phyloP scores from a whole-genome alignment of 2,329 filamentous ascomycete genomes.

The Phialophora verrucosa region DNA sequence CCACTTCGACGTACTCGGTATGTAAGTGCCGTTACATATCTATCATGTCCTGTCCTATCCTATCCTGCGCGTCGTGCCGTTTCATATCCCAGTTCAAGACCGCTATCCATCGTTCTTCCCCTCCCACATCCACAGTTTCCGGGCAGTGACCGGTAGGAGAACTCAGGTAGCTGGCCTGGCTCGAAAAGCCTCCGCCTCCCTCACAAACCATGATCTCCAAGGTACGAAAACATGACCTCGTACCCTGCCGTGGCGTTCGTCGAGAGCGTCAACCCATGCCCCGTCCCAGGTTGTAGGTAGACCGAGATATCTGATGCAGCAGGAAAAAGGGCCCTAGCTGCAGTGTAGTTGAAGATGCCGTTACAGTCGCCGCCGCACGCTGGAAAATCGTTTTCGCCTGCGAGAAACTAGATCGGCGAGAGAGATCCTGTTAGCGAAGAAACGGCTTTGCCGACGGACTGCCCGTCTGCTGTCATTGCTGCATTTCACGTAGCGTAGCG shows the following conservation, averaged over 20 bases:
- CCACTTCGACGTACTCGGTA: no score
- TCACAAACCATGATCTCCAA: neutral
- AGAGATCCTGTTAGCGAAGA: no score
- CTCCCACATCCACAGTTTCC: no score
- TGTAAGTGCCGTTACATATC: no score
- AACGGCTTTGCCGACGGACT: no score
- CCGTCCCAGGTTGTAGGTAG: neutral
- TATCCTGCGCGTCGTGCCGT: no score
- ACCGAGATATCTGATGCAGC: neutral
- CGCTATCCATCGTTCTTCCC: no score
- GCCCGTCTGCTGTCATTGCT: neutral
- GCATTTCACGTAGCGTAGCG: neutral
- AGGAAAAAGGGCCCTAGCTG: neutral
- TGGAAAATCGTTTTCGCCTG: neutral
- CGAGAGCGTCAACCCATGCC: neutral
- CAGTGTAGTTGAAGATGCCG: neutral
- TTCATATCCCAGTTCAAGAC: no score
- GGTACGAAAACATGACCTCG: neutral
- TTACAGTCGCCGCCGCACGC: slow-evolving; percentile 1
- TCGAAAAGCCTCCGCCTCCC: no score
- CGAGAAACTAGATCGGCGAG: neutral
- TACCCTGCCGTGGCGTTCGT: slow-evolving; percentile 2
- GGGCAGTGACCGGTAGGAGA: no score
- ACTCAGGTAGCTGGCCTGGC: neutral
- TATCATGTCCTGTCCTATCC: no score